Percentiles rank a stretch among this genome's conserved stretches.
Conservation (phyloP, 352 stramenopile genomes). For the Phytophthora rubi region DNA sequence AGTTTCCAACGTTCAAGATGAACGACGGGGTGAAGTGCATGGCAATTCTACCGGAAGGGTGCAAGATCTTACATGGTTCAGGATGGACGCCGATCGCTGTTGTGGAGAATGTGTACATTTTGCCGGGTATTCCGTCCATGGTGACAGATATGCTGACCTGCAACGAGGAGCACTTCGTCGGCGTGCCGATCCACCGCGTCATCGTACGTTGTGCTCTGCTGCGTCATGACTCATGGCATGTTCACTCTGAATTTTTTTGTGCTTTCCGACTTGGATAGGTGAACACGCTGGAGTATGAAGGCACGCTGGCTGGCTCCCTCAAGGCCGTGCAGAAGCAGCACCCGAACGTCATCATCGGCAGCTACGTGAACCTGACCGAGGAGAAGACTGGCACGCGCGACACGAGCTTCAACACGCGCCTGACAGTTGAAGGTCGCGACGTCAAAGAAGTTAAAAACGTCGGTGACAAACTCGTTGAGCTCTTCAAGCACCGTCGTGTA, state of each 20-base stretch:
- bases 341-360: constrained; percentile 70
- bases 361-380: constrained; percentile 79
- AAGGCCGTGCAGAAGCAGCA: constrained; percentile 69
- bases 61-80: constrained; percentile 39
- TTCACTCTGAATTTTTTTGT: constrained; percentile 25
- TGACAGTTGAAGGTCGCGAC: constrained; percentile 64
- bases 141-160: constrained; percentile 78
- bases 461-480: constrained; percentile 42
- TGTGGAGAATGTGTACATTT: constrained; percentile 82
- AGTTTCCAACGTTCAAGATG: constrained; percentile 59
- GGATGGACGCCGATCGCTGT: constrained; percentile 62
- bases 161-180: constrained; percentile 80
- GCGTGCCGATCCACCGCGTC: constrained; percentile 75
- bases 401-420: constrained; percentile 64
- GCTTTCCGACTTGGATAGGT: constrained; percentile 38
- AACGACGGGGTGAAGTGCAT: constrained; percentile 77
- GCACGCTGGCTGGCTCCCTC: constrained; percentile 56
- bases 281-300: constrained; percentile 69
- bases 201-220: constrained; percentile 48
- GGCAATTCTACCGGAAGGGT: constrained; percentile 55
- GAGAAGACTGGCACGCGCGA: constrained; percentile 59
- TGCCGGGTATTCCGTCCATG: constrained; percentile 79
- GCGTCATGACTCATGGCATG: not conserved
- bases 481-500: constrained; percentile 31
- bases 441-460: constrained; percentile 57